These are phyloP conservation scores for Podaxis sp. DNA, from an alignment of 768 basidiomycete genomes.

Conservation along the genomic window DNA sequence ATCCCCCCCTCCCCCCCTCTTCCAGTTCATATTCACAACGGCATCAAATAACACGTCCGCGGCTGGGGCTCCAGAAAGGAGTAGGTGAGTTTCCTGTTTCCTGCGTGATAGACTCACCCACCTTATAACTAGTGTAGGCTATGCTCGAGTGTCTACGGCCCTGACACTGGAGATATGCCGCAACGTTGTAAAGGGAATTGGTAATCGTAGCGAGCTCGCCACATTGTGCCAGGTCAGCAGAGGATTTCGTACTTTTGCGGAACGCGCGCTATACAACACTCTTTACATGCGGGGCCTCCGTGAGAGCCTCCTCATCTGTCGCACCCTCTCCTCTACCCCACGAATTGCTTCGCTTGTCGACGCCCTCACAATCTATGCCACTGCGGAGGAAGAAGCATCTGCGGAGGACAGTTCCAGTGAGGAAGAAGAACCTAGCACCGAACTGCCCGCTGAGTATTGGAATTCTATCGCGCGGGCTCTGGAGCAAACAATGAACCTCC, in stretches of 20 bases:
- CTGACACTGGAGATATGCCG: constrained; percentile 55
- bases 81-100: constrained; percentile 21
- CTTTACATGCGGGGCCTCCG: constrained; percentile 39
- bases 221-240: constrained; percentile 55
- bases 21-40: constrained; percentile 5
- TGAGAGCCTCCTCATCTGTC: constrained; percentile 40
- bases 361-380: constrained; percentile 46
- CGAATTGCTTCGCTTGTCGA: constrained; percentile 51
- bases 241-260: constrained; percentile 48
- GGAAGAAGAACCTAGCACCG: constrained; percentile 16
- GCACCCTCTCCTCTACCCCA: constrained; percentile 37
- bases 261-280: constrained; percentile 57
- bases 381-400: constrained; percentile 23
- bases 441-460: constrained; percentile 44
- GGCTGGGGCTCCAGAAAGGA: constrained; percentile 19
- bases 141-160: constrained; percentile 49
- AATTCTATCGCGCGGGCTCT: constrained; percentile 43
- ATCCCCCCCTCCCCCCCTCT: background rate
- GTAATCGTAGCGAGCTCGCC: constrained; percentile 49
- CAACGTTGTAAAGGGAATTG: constrained; percentile 50
- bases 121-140: constrained; percentile 23
- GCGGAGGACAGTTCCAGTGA: constrained; percentile 22
- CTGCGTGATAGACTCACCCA: background rate
- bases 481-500: constrained; percentile 39
- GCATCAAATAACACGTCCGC: constrained; percentile 13